These are phyloP conservation scores for Trifolium subterraneum DNA, from an alignment of 306 rosid species.

Conservation along the genomic window DNA sequence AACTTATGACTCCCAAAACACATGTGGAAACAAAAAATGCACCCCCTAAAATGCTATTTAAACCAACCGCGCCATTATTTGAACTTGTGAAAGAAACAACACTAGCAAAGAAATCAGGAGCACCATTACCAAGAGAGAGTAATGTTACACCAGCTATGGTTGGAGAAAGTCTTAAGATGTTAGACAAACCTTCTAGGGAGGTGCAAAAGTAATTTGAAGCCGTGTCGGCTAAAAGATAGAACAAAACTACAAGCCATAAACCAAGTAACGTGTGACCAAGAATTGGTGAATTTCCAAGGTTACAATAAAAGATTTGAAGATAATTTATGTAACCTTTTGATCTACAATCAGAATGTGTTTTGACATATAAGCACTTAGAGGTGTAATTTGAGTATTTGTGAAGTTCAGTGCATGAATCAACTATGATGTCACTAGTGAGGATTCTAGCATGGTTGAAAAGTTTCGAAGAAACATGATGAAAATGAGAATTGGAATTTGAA, in stretches of 20 bases:
- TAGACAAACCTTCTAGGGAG: conserved; percentile 38
- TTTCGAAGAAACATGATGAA: conserved; percentile 30
- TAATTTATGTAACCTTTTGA: conserved; percentile 43
- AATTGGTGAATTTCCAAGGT: conserved; percentile 35
- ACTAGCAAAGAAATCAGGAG: conserved; percentile 45
- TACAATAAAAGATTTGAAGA: conserved; percentile 40
- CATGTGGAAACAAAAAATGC: conserved; percentile 43
- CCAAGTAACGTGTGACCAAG: conserved; percentile 27
- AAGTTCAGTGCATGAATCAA: conserved; percentile 40
- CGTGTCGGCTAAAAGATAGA: conserved; percentile 41
- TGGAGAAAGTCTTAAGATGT: conserved; percentile 36
- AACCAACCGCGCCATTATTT: conserved; percentile 42
- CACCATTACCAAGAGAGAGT: conserved; percentile 42
- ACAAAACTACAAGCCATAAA: conserved; percentile 35
- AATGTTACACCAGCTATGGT: conserved; percentile 43
- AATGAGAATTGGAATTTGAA: conserved; percentile 7
- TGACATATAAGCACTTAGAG: conserved; percentile 40
- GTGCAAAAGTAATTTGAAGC: conserved; percentile 44
- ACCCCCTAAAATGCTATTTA: conserved; percentile 41
- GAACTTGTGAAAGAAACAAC: conserved; percentile 47
- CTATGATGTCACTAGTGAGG: conserved; percentile 29
- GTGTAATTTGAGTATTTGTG: conserved; percentile 36
- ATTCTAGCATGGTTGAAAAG: conserved; percentile 40
- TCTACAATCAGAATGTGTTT: conserved; percentile 35
- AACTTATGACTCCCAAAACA: conserved; percentile 41